Evolutionary conservation across 257 asterid genomes (phyloP).

Genomic region (Marsdenia floribunda): DNA sequence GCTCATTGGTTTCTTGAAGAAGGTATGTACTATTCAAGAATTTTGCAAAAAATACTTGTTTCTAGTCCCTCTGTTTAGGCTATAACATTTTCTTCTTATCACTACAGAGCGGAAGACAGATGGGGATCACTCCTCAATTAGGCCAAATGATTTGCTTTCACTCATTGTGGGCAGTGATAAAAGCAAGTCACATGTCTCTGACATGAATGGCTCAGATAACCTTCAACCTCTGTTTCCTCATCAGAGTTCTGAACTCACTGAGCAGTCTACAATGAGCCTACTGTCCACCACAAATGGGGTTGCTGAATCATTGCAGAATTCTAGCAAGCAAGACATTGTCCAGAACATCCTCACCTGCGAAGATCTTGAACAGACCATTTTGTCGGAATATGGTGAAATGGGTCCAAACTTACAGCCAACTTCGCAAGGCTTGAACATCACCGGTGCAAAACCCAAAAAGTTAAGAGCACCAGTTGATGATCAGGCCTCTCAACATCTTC

Average conservation of each 20-base stretch:
- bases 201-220: constrained; percentile 23
- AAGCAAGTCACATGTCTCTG: constrained; percentile 41
- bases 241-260: constrained; percentile 29
- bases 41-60: neutral
- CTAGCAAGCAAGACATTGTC: constrained; percentile 35
- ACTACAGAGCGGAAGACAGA: constrained; percentile 52
- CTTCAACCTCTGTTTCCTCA: constrained; percentile 26
- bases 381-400: constrained; percentile 56
- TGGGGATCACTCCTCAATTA: constrained; percentile 32
- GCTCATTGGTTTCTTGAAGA: constrained; percentile 83
- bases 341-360: constrained; percentile 74
- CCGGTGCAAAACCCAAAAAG: constrained; percentile 30
- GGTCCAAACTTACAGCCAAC: constrained; percentile 30
- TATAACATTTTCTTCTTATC: constrained; percentile 3
- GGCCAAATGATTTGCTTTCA: constrained; percentile 61
- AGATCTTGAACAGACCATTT: constrained; percentile 85
- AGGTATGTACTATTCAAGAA: constrained; percentile 37
- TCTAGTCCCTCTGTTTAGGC: constrained; percentile 1
- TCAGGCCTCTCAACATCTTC: constrained; percentile 69
- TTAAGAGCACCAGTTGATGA: constrained; percentile 38
- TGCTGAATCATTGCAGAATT: constrained; percentile 33
- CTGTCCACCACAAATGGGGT: constrained; percentile 39
- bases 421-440: constrained; percentile 26
- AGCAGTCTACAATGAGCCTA: constrained; percentile 6
- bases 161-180: constrained; percentile 64